Conservation (phyloP, 768 basidiomycete genomes). For the Antrodiella citrinella region DNA sequence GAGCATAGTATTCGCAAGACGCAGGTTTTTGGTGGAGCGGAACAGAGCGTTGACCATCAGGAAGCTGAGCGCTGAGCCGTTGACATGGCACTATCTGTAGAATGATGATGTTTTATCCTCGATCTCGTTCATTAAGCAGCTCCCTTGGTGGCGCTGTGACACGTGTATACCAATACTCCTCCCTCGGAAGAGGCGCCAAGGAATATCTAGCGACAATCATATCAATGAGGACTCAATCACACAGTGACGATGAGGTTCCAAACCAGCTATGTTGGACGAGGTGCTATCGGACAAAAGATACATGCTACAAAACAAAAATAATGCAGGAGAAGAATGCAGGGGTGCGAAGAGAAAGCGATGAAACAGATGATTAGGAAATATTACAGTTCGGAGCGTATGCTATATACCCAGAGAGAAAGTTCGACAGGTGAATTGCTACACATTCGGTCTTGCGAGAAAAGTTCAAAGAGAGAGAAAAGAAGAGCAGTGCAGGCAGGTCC, state of each 20-base stretch:
- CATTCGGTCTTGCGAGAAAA: constrained; percentile 18
- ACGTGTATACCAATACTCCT: not conserved
- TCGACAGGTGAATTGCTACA: constrained; percentile 20
- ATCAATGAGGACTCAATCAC: not conserved
- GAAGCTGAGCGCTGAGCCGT: too few relatives aligned
- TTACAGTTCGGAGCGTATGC: constrained; percentile 17
- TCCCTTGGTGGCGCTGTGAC: not conserved
- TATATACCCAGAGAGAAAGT: constrained; percentile 13
- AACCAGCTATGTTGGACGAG: constrained; percentile 19
- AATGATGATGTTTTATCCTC: too few relatives aligned
- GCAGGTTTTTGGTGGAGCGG: too few relatives aligned
- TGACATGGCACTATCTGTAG: too few relatives aligned
- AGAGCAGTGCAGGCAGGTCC: constrained; percentile 24
- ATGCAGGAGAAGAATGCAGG: constrained; percentile 11
- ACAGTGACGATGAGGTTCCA: constrained; percentile 2
- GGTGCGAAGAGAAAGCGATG: too few relatives aligned
- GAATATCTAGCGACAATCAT: not conserved
- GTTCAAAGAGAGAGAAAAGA: constrained; percentile 11
- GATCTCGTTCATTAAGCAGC: not conserved
- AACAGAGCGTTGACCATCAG: too few relatives aligned
- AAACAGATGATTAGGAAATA: constrained; percentile 13
- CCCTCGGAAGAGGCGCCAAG: too few relatives aligned
- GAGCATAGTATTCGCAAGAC: too few relatives aligned
- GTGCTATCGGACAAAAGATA: not conserved
- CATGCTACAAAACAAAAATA: constrained; percentile 9